Evolutionary conservation across 148 eudicot species (phyloP), one percentile per base, ranked within the genome.

Genomic region (Euryodendron excelsum): DNA sequence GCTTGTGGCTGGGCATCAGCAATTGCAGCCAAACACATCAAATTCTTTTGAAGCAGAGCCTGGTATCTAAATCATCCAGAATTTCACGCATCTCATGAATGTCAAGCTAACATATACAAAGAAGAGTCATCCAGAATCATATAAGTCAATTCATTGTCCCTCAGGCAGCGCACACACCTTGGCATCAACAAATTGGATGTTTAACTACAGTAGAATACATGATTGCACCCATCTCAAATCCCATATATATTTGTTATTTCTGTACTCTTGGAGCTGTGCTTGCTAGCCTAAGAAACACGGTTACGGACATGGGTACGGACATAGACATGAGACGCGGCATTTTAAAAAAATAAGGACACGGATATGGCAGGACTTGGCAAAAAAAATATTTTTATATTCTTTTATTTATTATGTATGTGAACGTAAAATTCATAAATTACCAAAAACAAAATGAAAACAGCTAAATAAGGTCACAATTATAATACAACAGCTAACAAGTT

Each of bases 1-100:
- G 90, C 76, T 73, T 93, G 98, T n/a, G 98, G 99, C 74, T 96
- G 98, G 37, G 98, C 94, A 87, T 96, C 99, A 73, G 99, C 98
- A 72, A 96, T 93, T 13, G 98, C 99, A 82, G 99, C 99, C 73
- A 96, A 85, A 81, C 90, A 96, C 99, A 93, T 93, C 84, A 93
- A 82, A 79, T 96, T 96, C 87, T 96, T 96, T 84, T 96, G 99
- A 79, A 96, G 95, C 72, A 85, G 94, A 74, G 98, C 92, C 88
- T 96, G 97, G 88, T 93, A 96, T 83, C 99, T 96, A 82, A 60
- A 73, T 61, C 70, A 75, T 37, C 59, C 60, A 64, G n/a, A 78
- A 23, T 25, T 21, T 76, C 72, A 41, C n/a, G 9, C 13, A 6
- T 50, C 78, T 55, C 76, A 53, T 10, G 28, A 75, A 61, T 44